Conservation (phyloP, 805 yeast species). For the Candida railenensis region DNA sequence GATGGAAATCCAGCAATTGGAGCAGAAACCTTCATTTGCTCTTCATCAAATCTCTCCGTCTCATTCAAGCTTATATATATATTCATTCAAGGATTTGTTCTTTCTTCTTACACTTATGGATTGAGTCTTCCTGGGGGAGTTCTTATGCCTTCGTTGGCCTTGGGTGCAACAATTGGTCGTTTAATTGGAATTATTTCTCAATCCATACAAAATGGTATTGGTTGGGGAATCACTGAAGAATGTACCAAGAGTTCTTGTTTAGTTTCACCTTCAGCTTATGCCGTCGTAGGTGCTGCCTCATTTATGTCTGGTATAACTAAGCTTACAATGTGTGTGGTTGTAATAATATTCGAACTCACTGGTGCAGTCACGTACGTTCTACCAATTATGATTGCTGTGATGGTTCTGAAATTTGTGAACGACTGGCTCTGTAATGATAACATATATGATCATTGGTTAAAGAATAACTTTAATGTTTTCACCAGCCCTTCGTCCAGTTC, state of each 20-base stretch:
- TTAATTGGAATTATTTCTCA: conserved; percentile 53
- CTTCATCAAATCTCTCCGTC: conserved; percentile 19
- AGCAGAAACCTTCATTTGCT: conserved; percentile 32
- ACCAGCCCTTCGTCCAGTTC: neutral
- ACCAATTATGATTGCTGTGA: conserved; percentile 83
- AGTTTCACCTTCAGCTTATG: conserved; percentile 84
- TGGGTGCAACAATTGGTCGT: conserved; percentile 63
- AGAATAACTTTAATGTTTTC: conserved; percentile 25
- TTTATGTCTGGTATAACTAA: conserved; percentile 79
- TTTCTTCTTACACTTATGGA: conserved; percentile 72
- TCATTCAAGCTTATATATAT: conserved; percentile 34
- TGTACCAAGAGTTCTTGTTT: conserved; percentile 50
- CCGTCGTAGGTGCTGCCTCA: conserved; percentile 85
- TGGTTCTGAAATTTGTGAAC: conserved; percentile 70
- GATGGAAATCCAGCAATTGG: conserved; percentile 9
- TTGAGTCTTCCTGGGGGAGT: conserved; percentile 68
- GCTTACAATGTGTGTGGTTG: conserved; percentile 77
- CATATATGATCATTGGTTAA: conserved; percentile 56
- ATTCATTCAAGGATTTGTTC: conserved; percentile 50
- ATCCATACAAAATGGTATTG: conserved; percentile 40
- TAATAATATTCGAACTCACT: conserved; percentile 76
- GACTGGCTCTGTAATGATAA: conserved; percentile 60
- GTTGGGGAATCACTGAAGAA: conserved; percentile 33
- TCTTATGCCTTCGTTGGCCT: conserved; percentile 58
- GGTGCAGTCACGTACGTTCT: conserved; percentile 83